These are phyloP conservation scores for Podospora pseudocomata DNA, from an alignment of 495 filamentous ascomycete genomes.

Conservation along the genomic window DNA sequence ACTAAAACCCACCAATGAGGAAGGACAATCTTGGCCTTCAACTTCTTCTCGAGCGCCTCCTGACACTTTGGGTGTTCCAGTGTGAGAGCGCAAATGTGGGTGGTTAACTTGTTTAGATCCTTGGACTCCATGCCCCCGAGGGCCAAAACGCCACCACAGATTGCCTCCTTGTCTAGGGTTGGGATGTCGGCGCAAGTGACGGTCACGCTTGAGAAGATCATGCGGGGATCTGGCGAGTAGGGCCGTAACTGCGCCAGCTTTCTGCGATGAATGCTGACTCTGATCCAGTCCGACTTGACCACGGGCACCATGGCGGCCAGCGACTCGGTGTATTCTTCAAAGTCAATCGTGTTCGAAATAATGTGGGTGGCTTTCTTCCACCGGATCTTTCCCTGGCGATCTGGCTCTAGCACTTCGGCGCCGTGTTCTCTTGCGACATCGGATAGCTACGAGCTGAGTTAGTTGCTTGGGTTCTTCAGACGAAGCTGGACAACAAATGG, in stretches of 20 bases:
- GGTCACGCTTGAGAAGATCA: slow-evolving; percentile 82
- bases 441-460: slow-evolving; percentile 38
- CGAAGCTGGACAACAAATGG: neutral
- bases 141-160: slow-evolving; percentile 82
- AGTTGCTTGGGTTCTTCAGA: slow-evolving; percentile 30
- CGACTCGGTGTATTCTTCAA: slow-evolving; percentile 72
- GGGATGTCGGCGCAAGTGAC: slow-evolving; percentile 78
- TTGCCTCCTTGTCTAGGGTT: slow-evolving; percentile 83
- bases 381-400: slow-evolving; percentile 45
- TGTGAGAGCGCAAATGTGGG: slow-evolving; percentile 83
- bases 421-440: slow-evolving; percentile 52
- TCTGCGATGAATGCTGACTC: slow-evolving; percentile 58
- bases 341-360: slow-evolving; percentile 79
- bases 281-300: slow-evolving; percentile 79
- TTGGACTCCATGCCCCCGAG: slow-evolving; percentile 79
- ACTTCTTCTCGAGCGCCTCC: slow-evolving; percentile 56
- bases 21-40: slow-evolving; percentile 77
- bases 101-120: slow-evolving; percentile 65
- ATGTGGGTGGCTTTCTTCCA: slow-evolving; percentile 70
- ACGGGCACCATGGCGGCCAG: slow-evolving; percentile 74
- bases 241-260: slow-evolving; percentile 75
- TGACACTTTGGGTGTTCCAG: slow-evolving; percentile 69
- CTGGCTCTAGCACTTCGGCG: slow-evolving; percentile 48
- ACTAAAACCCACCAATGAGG: slow-evolving; percentile 67
- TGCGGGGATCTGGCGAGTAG: slow-evolving; percentile 82